phyloP scores from a whole-genome alignment of 208 protist species.

The Trypanosoma theileri region DNA sequence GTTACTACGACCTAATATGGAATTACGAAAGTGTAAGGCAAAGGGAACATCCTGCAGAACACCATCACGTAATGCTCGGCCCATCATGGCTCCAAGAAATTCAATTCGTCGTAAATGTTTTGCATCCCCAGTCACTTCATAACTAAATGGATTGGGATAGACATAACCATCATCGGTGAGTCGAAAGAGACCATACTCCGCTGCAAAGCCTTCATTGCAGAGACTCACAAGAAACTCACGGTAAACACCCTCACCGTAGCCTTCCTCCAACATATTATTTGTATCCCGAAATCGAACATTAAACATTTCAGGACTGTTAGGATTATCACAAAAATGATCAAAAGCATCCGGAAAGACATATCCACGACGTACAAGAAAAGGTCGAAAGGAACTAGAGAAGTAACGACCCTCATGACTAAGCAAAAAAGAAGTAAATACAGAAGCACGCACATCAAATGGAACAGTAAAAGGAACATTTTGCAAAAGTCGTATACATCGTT shows the following conservation, averaged over 20 bases:
- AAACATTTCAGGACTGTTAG: slow-evolving; percentile 48
- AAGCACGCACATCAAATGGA: slow-evolving; percentile 67
- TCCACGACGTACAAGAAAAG: slow-evolving; percentile 55
- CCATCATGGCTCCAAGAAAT: slow-evolving; percentile 92
- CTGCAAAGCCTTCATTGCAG: slow-evolving; percentile 78
- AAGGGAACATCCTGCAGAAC: slow-evolving; percentile 91
- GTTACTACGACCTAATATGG: slow-evolving; percentile 87
- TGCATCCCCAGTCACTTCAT: slow-evolving; percentile 60
- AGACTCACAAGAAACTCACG: slow-evolving; percentile 88
- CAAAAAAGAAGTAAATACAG: slow-evolving; percentile 62
- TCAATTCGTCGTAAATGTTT: slow-evolving; percentile 64
- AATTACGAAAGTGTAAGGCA: slow-evolving; percentile 90
- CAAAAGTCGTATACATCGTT: slow-evolving; percentile 67
- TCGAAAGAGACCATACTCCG: slow-evolving; percentile 83
- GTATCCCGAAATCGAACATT: slow-evolving; percentile 58
- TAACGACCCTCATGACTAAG: slow-evolving; percentile 20
- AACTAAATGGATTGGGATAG: slow-evolving; percentile 91
- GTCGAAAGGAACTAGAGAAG: not conserved
- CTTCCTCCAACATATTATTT: slow-evolving; percentile 62
- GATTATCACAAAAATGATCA: slow-evolving; percentile 50
- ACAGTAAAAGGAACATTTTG: slow-evolving; percentile 70
- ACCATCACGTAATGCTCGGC: slow-evolving; percentile 87
- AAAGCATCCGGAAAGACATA: slow-evolving; percentile 84
- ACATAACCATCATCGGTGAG: slow-evolving; percentile 80
- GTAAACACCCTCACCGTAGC: slow-evolving; percentile 92